Evolutionary conservation across 345 rosid species (phyloP).

Genomic region (Psidium guajava): DNA sequence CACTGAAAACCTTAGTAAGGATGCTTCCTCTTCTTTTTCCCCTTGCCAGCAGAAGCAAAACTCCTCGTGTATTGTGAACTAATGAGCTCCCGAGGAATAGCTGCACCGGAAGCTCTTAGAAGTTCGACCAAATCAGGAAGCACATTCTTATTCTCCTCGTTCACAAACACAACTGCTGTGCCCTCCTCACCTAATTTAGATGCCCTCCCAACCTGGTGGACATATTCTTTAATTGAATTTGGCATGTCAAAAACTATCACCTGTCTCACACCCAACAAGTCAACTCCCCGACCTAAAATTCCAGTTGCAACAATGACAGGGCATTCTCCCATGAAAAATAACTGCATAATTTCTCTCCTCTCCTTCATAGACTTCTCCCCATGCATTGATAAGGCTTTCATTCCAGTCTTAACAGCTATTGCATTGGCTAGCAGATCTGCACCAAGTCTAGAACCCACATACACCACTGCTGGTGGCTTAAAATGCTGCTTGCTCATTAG

Average conservation of each 20-base stretch:
- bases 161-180: conserved; percentile 49
- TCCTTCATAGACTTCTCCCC: conserved; percentile 92
- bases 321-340: conserved; percentile 62
- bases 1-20: conserved; percentile 9
- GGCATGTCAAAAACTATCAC: conserved; percentile 91
- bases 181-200: conserved; percentile 78
- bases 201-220: conserved; percentile 87
- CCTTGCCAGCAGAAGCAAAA: conserved; percentile 26
- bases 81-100: conserved; percentile 58
- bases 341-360: conserved; percentile 68
- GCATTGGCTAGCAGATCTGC: conserved; percentile 88
- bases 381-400: conserved; percentile 73
- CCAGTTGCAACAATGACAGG: conserved; percentile 79
- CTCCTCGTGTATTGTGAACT: conserved; percentile 24
- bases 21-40: conserved; percentile 53
- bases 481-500: conserved; percentile 70
- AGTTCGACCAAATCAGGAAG: conserved; percentile 47
- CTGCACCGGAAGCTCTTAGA: conserved; percentile 62
- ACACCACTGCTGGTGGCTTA: conserved; percentile 63
- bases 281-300: conserved; percentile 74
- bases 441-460: conserved; percentile 77
- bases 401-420: conserved; percentile 51
- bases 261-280: conserved; percentile 74
- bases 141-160: conserved; percentile 55
- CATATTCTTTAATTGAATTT: conserved; percentile 56